Evolutionary conservation across 164 flowering plant genomes (phyloP), one percentile per base, ranked within the genome.

Genomic region (Cinnamomum chago): DNA sequence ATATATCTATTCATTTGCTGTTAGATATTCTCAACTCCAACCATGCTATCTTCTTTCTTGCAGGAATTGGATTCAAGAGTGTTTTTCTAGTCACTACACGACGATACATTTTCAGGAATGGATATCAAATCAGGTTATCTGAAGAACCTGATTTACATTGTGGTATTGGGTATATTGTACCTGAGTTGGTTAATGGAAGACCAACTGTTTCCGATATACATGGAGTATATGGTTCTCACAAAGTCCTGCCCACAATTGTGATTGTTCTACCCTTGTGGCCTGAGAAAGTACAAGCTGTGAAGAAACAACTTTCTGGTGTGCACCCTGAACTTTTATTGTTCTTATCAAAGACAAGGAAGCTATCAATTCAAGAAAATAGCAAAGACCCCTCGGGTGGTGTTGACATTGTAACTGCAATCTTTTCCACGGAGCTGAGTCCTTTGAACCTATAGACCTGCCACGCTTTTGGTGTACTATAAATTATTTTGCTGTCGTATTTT

Each of bases 31-130:
- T 40, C 10, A 40, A 40, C 47, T 40, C 47, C 47, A 40, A 40
- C 47, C 47, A 40, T 9, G 47, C 11, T 40, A 9, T 40, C 9
- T 40, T 40, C 47, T 40, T 17, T 15, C 0, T 50, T 77, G 27
- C 81, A 86, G 89, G 91, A 22, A 88, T 88, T 67, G 89, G 91
- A 3, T 88, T 88, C 77, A 88, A 88, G 79, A 88, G 89, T 72
- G 91, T 88, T 12, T 88, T 88, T 78, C 80, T 88, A 65, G 77
- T 88, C 24, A 80, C 84, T 18, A 22, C 85, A 15, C 81, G 73
- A 58, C 91, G 87, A 12, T 82, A 82, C 79, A 79, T 88, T 51
- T 86, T 88, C 79, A 88, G 91, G 71, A 82, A 86, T 75, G 91
- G 91, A 51, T 88, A 88, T 76, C 83, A 85, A 81, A 84, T 86